These are phyloP conservation scores for Pholiota molesta DNA, from an alignment of 768 basidiomycete genomes.

Conservation along the genomic window DNA sequence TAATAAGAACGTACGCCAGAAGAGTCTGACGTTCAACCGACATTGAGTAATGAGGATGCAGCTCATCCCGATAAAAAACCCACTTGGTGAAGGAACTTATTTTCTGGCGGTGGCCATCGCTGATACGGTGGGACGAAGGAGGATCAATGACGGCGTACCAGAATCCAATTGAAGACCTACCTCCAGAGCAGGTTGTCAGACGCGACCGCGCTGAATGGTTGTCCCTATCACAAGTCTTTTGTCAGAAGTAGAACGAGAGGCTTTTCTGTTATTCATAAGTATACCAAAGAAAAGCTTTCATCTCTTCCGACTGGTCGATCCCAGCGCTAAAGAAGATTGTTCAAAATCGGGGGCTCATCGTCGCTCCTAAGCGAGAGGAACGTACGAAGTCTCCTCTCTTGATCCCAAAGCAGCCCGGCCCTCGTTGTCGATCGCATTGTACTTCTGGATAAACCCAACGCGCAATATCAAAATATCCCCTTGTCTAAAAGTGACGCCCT, in stretches of 20 bases:
- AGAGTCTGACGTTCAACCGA: background rate
- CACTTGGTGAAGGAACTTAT: constrained; percentile 3
- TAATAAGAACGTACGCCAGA: background rate
- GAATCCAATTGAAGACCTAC: background rate
- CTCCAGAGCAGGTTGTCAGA: constrained; percentile 8
- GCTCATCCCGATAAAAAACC: background rate
- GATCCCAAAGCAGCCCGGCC: constrained; percentile 3
- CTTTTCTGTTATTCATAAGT: background rate
- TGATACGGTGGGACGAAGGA: background rate
- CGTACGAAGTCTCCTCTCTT: constrained; percentile 6
- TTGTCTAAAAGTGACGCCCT: constrained; percentile 3
- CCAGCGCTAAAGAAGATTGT: background rate
- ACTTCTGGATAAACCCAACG: constrained; percentile 8
- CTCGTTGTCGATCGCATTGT: constrained; percentile 1
- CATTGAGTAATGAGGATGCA: background rate
- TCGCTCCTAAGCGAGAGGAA: background rate
- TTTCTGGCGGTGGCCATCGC: constrained; percentile 5
- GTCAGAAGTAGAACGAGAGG: background rate
- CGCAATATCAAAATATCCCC: constrained; percentile 9
- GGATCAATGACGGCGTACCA: background rate
- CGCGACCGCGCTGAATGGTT: constrained; percentile 7
- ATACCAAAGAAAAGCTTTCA: constrained; percentile 7
- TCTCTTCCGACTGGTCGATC: constrained; percentile 6
- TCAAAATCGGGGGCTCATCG: background rate
- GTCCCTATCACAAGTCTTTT: background rate